phyloP scores from a whole-genome alignment of 1,139 yeast genomes.

The Insectozyma bohioensis region DNA sequence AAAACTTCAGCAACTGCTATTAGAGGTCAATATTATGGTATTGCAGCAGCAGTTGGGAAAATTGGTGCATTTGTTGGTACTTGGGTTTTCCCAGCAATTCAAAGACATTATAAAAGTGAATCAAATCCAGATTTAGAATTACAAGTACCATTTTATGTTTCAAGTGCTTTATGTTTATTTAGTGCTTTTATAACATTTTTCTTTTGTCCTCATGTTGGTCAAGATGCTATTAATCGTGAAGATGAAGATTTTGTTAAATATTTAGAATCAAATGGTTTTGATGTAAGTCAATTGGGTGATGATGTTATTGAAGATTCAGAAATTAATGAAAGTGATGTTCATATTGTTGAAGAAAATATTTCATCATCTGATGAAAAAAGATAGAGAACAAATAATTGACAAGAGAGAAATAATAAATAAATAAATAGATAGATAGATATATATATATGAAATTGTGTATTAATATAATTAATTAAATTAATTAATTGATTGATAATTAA shows the following conservation, averaged over 20 bases:
- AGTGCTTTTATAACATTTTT: constrained; percentile 70
- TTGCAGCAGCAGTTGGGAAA: constrained; percentile 90
- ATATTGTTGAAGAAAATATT: no score
- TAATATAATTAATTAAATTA: no score
- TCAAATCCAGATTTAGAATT: constrained; percentile 44
- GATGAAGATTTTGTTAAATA: constrained; percentile 69
- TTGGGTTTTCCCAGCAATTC: constrained; percentile 77
- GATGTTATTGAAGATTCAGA: neutral
- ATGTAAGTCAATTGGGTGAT: constrained; percentile 48
- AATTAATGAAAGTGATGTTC: constrained; percentile 1
- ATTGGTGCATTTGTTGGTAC: constrained; percentile 92
- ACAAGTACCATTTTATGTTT: constrained; percentile 79
- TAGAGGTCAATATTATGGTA: constrained; percentile 88
- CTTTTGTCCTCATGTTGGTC: constrained; percentile 78
- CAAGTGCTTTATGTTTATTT: constrained; percentile 72
- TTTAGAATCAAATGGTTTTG: constrained; percentile 59
- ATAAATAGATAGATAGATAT: no score
- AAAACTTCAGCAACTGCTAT: constrained; percentile 84
- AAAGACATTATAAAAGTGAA: constrained; percentile 37
- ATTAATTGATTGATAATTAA: no score
- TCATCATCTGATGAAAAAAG: no score
- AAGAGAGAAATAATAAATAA: no score
- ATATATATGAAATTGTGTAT: no score
- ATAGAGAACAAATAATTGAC: no score
- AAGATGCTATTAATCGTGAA: constrained; percentile 76